A percentile compares a stretch with the other conserved stretches of the same genome.
Evolutionary conservation across 1,139 yeast genomes (phyloP).

Genomic region (Yamadazyma dendronema): DNA sequence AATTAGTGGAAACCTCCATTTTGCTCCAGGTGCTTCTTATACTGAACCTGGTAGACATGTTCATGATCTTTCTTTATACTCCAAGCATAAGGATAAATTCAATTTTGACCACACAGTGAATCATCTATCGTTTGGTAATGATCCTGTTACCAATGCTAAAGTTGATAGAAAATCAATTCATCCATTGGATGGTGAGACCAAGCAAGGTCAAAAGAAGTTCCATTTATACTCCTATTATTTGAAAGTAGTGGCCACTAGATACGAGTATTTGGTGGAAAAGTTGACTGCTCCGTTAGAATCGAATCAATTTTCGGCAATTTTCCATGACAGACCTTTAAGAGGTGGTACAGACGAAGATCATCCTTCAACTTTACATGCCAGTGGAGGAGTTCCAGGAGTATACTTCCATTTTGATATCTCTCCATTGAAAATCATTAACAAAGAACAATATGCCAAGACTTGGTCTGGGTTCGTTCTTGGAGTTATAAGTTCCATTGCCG

Average conservation of each 20-base stretch:
- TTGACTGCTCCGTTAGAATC: slow-evolving; percentile 57
- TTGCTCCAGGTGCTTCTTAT: slow-evolving; percentile 86
- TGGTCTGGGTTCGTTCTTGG: slow-evolving; percentile 87
- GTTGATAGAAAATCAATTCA: slow-evolving; percentile 43
- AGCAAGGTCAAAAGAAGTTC: slow-evolving; percentile 41
- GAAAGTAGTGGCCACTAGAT: slow-evolving; percentile 89
- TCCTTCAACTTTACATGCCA: slow-evolving; percentile 77
- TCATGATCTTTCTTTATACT: slow-evolving; percentile 80
- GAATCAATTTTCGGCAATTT: slow-evolving; percentile 88
- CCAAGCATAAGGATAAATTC: slow-evolving; percentile 51
- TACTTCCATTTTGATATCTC: slow-evolving; percentile 88
- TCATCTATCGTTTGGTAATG: slow-evolving; percentile 81
- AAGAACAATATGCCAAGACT: slow-evolving; percentile 72
- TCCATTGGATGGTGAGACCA: slow-evolving; percentile 64
- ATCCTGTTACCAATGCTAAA: slow-evolving; percentile 29
- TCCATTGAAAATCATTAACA: slow-evolving; percentile 86
- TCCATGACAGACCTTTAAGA: slow-evolving; percentile 75
- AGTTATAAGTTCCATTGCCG: slow-evolving; percentile 86
- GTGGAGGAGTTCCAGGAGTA: slow-evolving; percentile 91
- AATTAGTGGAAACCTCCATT: slow-evolving; percentile 87
- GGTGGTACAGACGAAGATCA: slow-evolving; percentile 94
- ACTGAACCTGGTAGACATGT: slow-evolving; percentile 60
- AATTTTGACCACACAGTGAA: slow-evolving; percentile 73
- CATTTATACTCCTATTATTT: slow-evolving; percentile 76
- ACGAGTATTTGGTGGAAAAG: slow-evolving; percentile 53